Evolutionary conservation across 1,284 basidiomycete genomes (phyloP).

Genomic region (Cystobasidium sp.): DNA sequence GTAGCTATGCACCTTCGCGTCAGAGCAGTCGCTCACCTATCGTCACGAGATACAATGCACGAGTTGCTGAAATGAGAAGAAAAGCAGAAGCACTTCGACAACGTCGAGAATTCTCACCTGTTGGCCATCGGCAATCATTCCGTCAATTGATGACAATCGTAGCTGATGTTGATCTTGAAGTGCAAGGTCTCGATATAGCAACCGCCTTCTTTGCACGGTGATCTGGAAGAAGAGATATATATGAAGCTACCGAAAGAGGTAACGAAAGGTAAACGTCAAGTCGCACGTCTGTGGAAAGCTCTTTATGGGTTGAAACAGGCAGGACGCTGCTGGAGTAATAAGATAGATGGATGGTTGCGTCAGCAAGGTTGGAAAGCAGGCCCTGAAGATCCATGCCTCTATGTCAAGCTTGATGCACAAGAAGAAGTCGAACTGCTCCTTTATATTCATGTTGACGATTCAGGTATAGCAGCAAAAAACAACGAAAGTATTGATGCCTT

Average conservation of each 20-base stretch:
- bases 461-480: conserved; percentile 38
- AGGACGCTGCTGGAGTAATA: conserved; percentile 44
- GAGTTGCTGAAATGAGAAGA: no score
- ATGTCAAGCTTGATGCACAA: background rate
- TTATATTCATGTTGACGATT: conserved; percentile 49
- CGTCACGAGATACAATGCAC: no score
- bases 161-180: background rate
- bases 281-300: conserved; percentile 28
- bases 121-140: conserved; percentile 30
- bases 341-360: conserved; percentile 18
- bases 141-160: conserved; percentile 19
- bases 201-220: conserved; percentile 6
- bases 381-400: conserved; percentile 18
- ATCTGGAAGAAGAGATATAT: conserved; percentile 31
- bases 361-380: conserved; percentile 5
- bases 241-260: conserved; percentile 29
- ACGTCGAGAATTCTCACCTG: conserved; percentile 22
- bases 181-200: conserved; percentile 24
- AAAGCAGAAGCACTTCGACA: no score
- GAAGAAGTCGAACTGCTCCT: conserved; percentile 46
- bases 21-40: no score
- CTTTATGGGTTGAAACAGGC: conserved; percentile 48
- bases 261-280: no score
- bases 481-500: conserved; percentile 17
- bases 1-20: no score